phyloP scores from a whole-genome alignment of 1,284 basidiomycete genomes.

The Singerocomus inundabilis region DNA sequence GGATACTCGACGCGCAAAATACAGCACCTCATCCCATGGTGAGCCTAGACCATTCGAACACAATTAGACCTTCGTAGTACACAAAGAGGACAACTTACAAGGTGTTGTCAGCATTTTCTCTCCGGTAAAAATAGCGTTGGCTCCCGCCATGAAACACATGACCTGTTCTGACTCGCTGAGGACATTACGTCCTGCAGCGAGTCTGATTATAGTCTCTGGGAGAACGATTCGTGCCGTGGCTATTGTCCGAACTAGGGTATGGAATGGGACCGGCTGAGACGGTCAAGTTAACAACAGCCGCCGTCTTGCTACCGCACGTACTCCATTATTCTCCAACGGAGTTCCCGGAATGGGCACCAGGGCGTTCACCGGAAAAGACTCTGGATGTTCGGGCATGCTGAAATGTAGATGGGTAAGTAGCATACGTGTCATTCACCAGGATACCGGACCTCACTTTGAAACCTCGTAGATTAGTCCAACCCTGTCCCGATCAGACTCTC shows the following conservation, averaged over 20 bases:
- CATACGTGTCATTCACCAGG: background rate
- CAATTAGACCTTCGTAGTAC: conserved; percentile 4
- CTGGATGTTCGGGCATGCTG: conserved; percentile 93
- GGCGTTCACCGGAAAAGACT: conserved; percentile 98
- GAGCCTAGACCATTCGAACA: conserved; percentile 49
- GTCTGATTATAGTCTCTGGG: conserved; percentile 90
- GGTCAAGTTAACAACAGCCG: conserved; percentile 10
- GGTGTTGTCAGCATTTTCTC: conserved; percentile 98
- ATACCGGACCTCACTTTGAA: conserved; percentile 59
- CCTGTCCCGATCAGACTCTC: conserved; percentile 88
- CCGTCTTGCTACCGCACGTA: conserved; percentile 23
- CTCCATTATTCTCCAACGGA: conserved; percentile 72
- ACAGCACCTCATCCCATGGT: conserved; percentile 77
- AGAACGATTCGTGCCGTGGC: conserved; percentile 93
- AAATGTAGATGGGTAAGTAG: conserved; percentile 7
- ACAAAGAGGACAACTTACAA: conserved; percentile 50
- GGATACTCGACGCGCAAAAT: background rate
- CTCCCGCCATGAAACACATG: conserved; percentile 98
- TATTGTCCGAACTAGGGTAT: conserved; percentile 89
- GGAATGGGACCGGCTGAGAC: conserved; percentile 72
- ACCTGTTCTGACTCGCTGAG: conserved; percentile 92
- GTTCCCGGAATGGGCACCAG: conserved; percentile 79
- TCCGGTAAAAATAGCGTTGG: conserved; percentile 97
- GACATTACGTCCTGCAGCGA: conserved; percentile 92
- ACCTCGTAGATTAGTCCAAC: conserved; percentile 96